Evolutionary conservation across 176 grass and related monocot genomes (phyloP).

Genomic region (Musa itinerans): DNA sequence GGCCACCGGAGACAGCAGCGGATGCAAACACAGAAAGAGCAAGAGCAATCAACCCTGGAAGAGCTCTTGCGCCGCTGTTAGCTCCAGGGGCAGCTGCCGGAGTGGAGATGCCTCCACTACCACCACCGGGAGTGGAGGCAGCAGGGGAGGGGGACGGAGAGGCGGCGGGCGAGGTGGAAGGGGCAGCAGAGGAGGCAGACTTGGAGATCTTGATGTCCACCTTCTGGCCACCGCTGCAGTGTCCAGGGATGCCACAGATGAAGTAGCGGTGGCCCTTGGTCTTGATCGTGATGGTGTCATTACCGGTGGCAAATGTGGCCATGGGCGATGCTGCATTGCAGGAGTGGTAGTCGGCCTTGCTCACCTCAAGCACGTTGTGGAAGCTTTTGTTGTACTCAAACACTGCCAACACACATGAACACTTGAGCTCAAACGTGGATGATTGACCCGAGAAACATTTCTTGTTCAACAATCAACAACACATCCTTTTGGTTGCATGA

Average conservation of each 20-base stretch:
- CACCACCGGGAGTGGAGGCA: not conserved
- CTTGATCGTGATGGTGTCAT: not conserved
- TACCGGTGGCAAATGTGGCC: not conserved
- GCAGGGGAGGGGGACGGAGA: too few species aligned
- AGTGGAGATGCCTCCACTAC: not conserved
- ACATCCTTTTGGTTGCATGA: too few species aligned
- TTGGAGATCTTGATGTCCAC: not conserved
- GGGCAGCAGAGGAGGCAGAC: not conserved
- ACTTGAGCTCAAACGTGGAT: not conserved
- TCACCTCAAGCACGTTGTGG: conserved; percentile 30
- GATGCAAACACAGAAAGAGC: not conserved
- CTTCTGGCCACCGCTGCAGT: not conserved
- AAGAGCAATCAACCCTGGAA: not conserved
- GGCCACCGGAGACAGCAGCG: not conserved
- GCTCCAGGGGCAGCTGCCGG: not conserved
- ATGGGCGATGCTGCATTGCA: conserved; percentile 16
- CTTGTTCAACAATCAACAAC: too few species aligned
- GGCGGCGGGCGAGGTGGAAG: not conserved
- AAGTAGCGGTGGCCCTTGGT: not conserved
- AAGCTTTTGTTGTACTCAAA: conserved; percentile 1
- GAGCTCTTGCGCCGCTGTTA: not conserved
- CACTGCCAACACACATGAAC: conserved; percentile 4
- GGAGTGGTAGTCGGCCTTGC: conserved; percentile 12
- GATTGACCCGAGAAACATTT: not conserved
- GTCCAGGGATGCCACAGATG: not conserved